Evolutionary conservation across 2,329 filamentous ascomycete genomes (phyloP).

Genomic region (Ophiocordyceps camponoti-floridani): DNA sequence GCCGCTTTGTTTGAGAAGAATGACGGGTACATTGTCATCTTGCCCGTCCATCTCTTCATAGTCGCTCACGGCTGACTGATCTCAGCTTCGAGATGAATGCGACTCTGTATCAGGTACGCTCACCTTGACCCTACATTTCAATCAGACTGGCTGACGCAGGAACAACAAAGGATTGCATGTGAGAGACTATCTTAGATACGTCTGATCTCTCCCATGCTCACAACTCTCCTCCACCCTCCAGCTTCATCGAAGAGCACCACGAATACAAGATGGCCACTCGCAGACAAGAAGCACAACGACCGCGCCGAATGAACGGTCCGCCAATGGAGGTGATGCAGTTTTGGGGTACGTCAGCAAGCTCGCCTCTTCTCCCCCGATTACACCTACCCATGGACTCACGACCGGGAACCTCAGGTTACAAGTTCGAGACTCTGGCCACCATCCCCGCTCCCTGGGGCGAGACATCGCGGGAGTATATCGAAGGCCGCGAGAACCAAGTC

Average conservation of each 20-base stretch:
- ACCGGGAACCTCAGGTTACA: constrained; percentile 49
- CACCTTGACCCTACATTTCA: constrained; percentile 2
- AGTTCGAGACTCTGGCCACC: constrained; percentile 78
- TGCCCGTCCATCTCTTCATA: background rate
- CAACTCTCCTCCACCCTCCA: constrained; percentile 17
- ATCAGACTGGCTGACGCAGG: constrained; percentile 4
- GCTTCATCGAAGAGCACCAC: constrained; percentile 88
- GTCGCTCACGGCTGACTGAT: constrained; percentile 4
- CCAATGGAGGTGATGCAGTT: constrained; percentile 73
- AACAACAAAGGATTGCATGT: constrained; percentile 31
- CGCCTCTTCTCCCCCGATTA: background rate
- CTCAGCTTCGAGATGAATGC: constrained; percentile 88
- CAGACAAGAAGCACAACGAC: constrained; percentile 27
- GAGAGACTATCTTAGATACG: constrained; percentile 9
- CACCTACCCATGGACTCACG: background rate
- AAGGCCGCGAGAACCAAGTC: constrained; percentile 47
- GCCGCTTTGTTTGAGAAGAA: constrained; percentile 63
- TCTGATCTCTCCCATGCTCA: background rate
- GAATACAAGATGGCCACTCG: constrained; percentile 48
- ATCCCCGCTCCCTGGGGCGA: constrained; percentile 59
- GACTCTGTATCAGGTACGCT: constrained; percentile 61
- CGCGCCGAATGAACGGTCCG: constrained; percentile 17
- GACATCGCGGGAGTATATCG: constrained; percentile 59
- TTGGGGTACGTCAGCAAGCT: constrained; percentile 45
- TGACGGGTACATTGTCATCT: constrained; percentile 39